Percentiles rank a stretch among this genome's conserved stretches.
Conservation (phyloP, 345 rosid species). For the Lepidium africanum region DNA sequence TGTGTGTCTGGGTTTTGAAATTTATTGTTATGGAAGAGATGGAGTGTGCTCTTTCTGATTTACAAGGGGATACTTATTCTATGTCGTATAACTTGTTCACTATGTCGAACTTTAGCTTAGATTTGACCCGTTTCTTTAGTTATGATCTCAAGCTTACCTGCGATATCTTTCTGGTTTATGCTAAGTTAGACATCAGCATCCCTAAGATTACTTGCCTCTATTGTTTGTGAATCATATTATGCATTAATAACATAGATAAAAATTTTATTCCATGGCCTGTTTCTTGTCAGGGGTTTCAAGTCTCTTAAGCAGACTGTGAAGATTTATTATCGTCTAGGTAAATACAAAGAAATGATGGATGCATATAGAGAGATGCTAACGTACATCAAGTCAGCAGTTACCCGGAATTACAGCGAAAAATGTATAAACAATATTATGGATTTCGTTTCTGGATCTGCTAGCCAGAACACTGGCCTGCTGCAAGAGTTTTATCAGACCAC, state of each 20-base stretch:
- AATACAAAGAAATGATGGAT: conserved; percentile 91
- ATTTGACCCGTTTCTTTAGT: neutral
- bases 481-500: conserved; percentile 96
- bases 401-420: conserved; percentile 94
- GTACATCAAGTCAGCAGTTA: conserved; percentile 94
- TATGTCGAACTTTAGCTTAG: neutral
- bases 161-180: neutral
- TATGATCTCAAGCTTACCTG: neutral
- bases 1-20: neutral
- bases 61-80: neutral
- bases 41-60: neutral
- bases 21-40: neutral
- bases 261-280: neutral
- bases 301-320: conserved; percentile 96
- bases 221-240: neutral
- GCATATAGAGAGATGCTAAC: conserved; percentile 92
- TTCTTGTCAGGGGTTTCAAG: conserved; percentile 82
- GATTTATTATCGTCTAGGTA: conserved; percentile 87
- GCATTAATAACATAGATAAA: neutral
- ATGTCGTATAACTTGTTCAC: neutral
- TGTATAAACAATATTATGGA: conserved; percentile 99
- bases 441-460: conserved; percentile 97
- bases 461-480: conserved; percentile 81
- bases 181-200: neutral
- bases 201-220: neutral